Evolutionary conservation across 768 basidiomycete species (phyloP), one percentile per base, ranked within the genome.

Genomic region (Termitomyces eurrhizus): DNA sequence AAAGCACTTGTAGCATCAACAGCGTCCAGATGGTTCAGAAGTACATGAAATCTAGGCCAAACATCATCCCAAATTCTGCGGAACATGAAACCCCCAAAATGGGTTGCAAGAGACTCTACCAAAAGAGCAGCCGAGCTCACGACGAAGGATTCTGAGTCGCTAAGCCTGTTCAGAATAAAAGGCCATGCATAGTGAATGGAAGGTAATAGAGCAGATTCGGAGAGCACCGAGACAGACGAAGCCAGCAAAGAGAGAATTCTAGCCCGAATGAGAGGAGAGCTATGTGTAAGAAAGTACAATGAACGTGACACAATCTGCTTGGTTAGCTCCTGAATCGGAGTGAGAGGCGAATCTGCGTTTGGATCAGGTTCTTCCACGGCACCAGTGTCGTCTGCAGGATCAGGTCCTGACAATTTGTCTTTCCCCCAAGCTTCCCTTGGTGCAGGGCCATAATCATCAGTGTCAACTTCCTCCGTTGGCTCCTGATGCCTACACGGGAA

Each of bases 121-220:
- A 97, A 75, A 4, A 73, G 75, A 1, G 89, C 87, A 0, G 93
- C 88, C 26, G 90, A 89, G 57, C 83, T 83, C 62, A 94, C 83
- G 33, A 98, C 93, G 66, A 86, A 95, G 0, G 86, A 75, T 68
- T 95, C 90, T 0, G 78, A 48, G 67, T 94, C 92, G 14, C 72
- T 69, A 13, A 98, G 78, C 8, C 96, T 83, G 65, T 93, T 93
- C 58, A 98, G 74, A 65, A 99, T 85, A 71, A 89, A 92, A n/a
- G 93, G 93, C 97, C 97, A 99, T 2, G 92, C 89, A 24, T 83
- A 82, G 72, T 98, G 92, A 39, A 98, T 83, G 5, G 90, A 81
- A 2, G 94, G 91, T 44, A 98, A 81, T 18, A 98, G 81, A 16
- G 89, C 84, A 13, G 87, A 83, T 67, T 88, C 88, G 0, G 81